phyloP scores from a whole-genome alignment of 768 basidiomycete species.

The Russula virescens region DNA sequence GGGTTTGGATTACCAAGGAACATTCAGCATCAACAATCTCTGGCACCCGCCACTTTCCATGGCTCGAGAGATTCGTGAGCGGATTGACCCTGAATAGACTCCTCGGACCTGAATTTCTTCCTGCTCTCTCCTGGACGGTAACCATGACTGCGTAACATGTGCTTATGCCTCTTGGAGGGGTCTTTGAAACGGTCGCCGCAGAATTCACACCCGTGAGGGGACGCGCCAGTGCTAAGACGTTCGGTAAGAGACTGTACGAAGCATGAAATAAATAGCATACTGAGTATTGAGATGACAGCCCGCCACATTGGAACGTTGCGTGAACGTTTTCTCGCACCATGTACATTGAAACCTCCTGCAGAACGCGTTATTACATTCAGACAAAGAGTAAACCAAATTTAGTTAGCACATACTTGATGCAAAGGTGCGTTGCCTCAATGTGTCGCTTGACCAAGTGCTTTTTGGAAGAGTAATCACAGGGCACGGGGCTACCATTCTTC shows the following conservation, averaged over 20 bases:
- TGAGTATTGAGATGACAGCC: constrained; percentile 52
- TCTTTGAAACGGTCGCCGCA: constrained; percentile 57
- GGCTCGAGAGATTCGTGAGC: constrained; percentile 27
- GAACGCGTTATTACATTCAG: constrained; percentile 7
- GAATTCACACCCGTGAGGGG: constrained; percentile 48
- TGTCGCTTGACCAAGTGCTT: constrained; percentile 68
- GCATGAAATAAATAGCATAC: constrained; percentile 30
- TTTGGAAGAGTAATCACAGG: constrained; percentile 43
- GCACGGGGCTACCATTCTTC: constrained; percentile 30
- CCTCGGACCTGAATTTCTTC: constrained; percentile 24
- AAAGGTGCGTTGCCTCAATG: constrained; percentile 56
- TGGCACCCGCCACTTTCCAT: constrained; percentile 16
- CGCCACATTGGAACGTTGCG: constrained; percentile 52
- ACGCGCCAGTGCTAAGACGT: constrained; percentile 46
- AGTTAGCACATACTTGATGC: constrained; percentile 45
- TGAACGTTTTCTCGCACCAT: constrained; percentile 49
- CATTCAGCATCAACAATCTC: constrained; percentile 6
- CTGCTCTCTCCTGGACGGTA: constrained; percentile 46
- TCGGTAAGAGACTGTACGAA: constrained; percentile 14
- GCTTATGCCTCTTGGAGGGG: constrained; percentile 57
- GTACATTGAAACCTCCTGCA: constrained; percentile 47
- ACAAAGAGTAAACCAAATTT: constrained; percentile 23
- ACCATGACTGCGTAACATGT: constrained; percentile 48
- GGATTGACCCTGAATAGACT: constrained; percentile 24
- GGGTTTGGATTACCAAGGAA: background rate